phyloP scores from a whole-genome alignment of 305 asterid species.

The Solanum hybrid region DNA sequence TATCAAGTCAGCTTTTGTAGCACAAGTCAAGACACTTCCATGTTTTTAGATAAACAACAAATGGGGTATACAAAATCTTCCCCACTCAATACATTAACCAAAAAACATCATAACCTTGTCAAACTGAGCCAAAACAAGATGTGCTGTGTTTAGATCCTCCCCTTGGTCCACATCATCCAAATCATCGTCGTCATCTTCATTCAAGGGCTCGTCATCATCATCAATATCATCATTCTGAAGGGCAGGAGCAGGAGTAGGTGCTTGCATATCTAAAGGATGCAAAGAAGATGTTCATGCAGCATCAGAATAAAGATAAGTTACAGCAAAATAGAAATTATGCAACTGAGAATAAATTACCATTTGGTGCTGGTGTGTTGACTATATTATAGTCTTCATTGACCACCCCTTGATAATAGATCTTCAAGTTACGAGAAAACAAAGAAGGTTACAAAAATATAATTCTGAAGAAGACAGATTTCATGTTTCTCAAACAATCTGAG shows the following conservation, averaged over 20 bases:
- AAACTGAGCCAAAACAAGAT: slow-evolving; percentile 88
- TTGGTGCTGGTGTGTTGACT: slow-evolving; percentile 87
- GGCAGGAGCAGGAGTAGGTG: slow-evolving; percentile 81
- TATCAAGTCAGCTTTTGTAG: neutral
- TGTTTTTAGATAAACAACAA: neutral
- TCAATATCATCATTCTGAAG: slow-evolving; percentile 50
- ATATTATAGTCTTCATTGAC: slow-evolving; percentile 85
- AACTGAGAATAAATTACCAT: neutral
- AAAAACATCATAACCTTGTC: slow-evolving; percentile 52
- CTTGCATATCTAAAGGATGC: slow-evolving; percentile 53
- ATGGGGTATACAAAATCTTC: neutral
- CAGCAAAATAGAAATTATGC: neutral
- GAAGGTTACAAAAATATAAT: slow-evolving; percentile 11
- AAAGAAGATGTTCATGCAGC: slow-evolving; percentile 1
- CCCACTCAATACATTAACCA: neutral
- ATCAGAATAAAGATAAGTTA: slow-evolving; percentile 5
- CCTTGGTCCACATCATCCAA: slow-evolving; percentile 75
- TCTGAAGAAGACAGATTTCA: neutral
- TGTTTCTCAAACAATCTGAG: neutral
- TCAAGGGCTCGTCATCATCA: slow-evolving; percentile 86
- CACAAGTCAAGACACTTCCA: neutral
- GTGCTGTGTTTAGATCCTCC: slow-evolving; percentile 73
- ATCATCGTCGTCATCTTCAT: slow-evolving; percentile 93
- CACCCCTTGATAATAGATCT: slow-evolving; percentile 91
- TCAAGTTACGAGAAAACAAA: slow-evolving; percentile 18